Evolutionary conservation across 768 basidiomycete species (phyloP).

Genomic region (Stropharia rugosoannulata): DNA sequence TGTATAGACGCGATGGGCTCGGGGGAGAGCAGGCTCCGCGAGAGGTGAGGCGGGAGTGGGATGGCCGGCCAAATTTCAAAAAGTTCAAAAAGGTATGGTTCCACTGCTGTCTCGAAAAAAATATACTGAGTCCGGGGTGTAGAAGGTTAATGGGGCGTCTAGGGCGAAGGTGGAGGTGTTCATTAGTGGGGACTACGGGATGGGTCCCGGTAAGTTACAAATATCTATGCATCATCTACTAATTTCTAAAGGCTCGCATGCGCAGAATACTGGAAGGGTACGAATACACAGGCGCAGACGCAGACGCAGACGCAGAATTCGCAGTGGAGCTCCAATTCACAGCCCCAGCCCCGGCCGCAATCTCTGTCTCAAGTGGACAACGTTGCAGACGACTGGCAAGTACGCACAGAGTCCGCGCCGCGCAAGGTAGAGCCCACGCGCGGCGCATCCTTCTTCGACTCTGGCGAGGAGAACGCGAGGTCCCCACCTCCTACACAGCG

Average conservation of each 20-base stretch:
- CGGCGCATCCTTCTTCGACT: constrained; percentile 10
- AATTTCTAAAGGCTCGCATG: not conserved
- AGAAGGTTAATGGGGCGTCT: constrained; percentile 28
- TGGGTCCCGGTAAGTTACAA: constrained; percentile 44
- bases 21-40: constrained; percentile 8
- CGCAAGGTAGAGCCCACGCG: not conserved
- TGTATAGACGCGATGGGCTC: constrained; percentile 33
- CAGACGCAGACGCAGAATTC: constrained; percentile 17
- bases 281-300: constrained; percentile 19
- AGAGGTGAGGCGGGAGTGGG: constrained; percentile 35
- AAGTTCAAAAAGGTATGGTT: constrained; percentile 61
- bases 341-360: constrained; percentile 10
- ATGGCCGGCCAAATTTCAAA: constrained; percentile 66
- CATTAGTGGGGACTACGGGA: constrained; percentile 49
- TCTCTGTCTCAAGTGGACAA: not conserved
- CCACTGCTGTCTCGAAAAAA: not conserved
- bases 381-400: not conserved
- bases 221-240: not conserved
- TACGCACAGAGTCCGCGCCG: not conserved
- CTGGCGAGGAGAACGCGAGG: constrained; percentile 31
- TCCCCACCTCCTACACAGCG: constrained; percentile 14
- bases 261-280: constrained; percentile 59
- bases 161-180: constrained; percentile 50
- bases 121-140: not conserved
- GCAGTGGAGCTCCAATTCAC: constrained; percentile 6